Evolutionary conservation across 495 filamentous ascomycete genomes (phyloP), one percentile per base, ranked within the genome.

Genomic region (Ascobolus immersus): DNA sequence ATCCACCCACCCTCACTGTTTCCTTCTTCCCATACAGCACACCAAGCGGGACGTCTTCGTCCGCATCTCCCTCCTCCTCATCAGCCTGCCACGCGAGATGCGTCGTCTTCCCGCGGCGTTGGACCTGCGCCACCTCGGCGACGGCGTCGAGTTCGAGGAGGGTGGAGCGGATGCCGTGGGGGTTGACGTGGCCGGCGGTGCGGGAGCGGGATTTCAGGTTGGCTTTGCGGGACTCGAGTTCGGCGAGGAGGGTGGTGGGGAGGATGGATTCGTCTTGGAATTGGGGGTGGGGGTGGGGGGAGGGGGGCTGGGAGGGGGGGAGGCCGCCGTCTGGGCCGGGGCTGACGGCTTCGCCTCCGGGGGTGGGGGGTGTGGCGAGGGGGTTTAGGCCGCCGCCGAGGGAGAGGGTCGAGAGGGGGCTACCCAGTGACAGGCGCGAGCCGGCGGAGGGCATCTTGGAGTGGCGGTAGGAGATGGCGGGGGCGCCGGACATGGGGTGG

Each of bases 61-160:
- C 70, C 32, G 70, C 65, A 5, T 67, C 61, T 7, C 55, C 55
- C 15, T 49, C 41, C 17, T 56, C 52, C 6, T 51, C 47, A 19
- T 69, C 65, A 36, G 73, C 69, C 50, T 93, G 80, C 86, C 89
- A 96, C 4, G 89, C 86, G 8, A 96, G 61, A 35, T 74, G 71
- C 1, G 89, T 67, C 27, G 69, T 71, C 47, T 76, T 73, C 29
- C 66, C 60, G 36, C 72, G 63, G 28, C 86, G 63, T 20, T 72
- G 56, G 29, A 74, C 69, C 45, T 72, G 74, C 47, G 89, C 72
- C 32, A 82, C 63, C 55, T 94, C 74, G 25, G 77, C 79, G 17
- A 92, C 81, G 4, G 78, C 76, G 42, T 96, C 84, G 28, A 94
- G 61, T 48, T 96, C 66, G 2, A 96, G 61, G 2, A 96, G 61